These are phyloP conservation scores for Lactarius vividus DNA, from an alignment of 768 basidiomycete species.

Conservation along the genomic window DNA sequence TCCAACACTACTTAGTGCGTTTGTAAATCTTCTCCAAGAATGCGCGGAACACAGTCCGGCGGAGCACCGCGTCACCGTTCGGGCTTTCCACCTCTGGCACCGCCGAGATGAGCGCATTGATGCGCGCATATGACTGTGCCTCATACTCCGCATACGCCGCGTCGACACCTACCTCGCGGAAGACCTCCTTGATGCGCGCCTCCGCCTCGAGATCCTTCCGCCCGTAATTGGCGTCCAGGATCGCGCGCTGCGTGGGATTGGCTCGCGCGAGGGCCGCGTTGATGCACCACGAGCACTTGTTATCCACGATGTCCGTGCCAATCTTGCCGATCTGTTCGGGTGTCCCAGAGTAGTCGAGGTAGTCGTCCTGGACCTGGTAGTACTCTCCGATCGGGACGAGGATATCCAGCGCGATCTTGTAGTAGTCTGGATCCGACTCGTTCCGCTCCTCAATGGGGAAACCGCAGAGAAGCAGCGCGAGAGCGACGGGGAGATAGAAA, in stretches of 20 bases:
- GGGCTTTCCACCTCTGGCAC: constrained; percentile 57
- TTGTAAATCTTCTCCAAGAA: constrained; percentile 88
- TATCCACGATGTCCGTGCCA: constrained; percentile 96
- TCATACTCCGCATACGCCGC: constrained; percentile 77
- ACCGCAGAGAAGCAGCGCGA: constrained; percentile 78
- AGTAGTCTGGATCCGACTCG: constrained; percentile 53
- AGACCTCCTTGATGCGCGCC: constrained; percentile 65
- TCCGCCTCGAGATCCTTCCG: constrained; percentile 55
- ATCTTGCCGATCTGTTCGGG: constrained; percentile 95
- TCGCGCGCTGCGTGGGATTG: constrained; percentile 49
- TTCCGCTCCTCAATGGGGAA: constrained; percentile 52
- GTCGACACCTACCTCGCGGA: constrained; percentile 66
- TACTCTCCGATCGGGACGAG: constrained; percentile 93
- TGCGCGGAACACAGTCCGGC: constrained; percentile 70
- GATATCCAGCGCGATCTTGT: constrained; percentile 73
- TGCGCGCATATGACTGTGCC: constrained; percentile 59
- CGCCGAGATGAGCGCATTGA: constrained; percentile 66
- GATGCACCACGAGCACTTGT: constrained; percentile 97
- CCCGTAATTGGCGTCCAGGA: constrained; percentile 69
- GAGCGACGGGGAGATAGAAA: constrained; percentile 96
- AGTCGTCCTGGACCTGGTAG: constrained; percentile 99
- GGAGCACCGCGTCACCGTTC: constrained; percentile 40
- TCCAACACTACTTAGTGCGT: constrained; percentile 42
- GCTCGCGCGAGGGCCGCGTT: constrained; percentile 74
- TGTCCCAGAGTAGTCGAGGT: constrained; percentile 85